Percentiles rank a stretch among this genome's conserved stretches.
Conservation (phyloP, 2,329 filamentous ascomycete species). For the Fusarium torulosum region DNA sequence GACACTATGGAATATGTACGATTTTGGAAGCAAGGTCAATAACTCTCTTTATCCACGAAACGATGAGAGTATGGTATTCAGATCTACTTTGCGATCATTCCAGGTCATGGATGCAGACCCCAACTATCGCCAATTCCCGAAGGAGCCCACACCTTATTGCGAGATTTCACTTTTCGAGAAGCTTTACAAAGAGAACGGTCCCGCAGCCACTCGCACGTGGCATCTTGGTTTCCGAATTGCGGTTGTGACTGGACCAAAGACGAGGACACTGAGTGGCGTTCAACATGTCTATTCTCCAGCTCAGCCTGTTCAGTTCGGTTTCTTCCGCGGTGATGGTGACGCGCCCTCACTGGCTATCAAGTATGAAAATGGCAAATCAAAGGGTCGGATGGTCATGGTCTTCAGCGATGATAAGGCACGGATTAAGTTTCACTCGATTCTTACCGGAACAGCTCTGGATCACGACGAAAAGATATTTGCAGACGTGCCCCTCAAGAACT, state of each 20-base stretch:
- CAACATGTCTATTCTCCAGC: conserved; percentile 76
- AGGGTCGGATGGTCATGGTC: conserved; percentile 80
- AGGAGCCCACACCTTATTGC: conserved; percentile 78
- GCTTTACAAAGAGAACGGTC: conserved; percentile 74
- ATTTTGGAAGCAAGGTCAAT: conserved; percentile 84
- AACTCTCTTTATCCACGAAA: conserved; percentile 74
- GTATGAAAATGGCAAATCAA: conserved; percentile 73
- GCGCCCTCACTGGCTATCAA: conserved; percentile 77
- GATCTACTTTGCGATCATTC: conserved; percentile 77
- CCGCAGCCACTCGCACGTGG: conserved; percentile 76
- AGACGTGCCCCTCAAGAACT: conserved; percentile 74
- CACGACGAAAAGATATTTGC: conserved; percentile 77
- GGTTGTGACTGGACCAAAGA: conserved; percentile 80
- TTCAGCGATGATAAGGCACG: conserved; percentile 82
- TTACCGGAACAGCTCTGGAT: conserved; percentile 78
- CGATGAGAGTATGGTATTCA: conserved; percentile 78
- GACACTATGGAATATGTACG: conserved; percentile 84
- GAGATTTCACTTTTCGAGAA: conserved; percentile 82
- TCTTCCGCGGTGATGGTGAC: conserved; percentile 78
- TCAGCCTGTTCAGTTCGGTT: conserved; percentile 80
- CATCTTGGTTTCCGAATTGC: conserved; percentile 85
- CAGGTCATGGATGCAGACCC: conserved; percentile 83
- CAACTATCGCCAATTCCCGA: conserved; percentile 79
- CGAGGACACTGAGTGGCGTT: conserved; percentile 81
- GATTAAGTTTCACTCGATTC: conserved; percentile 75